Percentiles rank a stretch among this genome's conserved stretches.
These are phyloP conservation scores for Cercis canadensis DNA, from an alignment of 306 rosid species.

Conservation along the genomic window DNA sequence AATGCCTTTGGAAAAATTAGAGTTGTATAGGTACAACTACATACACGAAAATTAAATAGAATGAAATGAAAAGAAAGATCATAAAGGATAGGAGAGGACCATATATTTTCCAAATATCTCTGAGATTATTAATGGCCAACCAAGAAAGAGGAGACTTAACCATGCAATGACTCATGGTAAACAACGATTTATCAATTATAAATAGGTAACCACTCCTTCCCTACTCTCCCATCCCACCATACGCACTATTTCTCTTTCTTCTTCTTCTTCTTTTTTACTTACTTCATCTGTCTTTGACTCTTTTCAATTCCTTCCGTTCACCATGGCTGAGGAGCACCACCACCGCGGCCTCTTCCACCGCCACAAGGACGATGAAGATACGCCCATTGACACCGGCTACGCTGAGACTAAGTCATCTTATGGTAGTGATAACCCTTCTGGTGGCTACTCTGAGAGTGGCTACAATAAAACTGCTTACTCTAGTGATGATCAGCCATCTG, in stretches of 20 bases:
- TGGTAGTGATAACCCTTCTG: not conserved
- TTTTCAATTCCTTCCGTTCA: not conserved
- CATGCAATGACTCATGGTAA: constrained; percentile 1
- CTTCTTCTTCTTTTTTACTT: not conserved
- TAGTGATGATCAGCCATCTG: too few species aligned
- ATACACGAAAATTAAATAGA: too few species aligned
- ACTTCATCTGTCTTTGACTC: too few species aligned
- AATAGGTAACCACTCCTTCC: constrained; percentile 26
- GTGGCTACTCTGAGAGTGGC: constrained; percentile 17
- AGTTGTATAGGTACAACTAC: too few species aligned
- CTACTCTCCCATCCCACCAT: constrained; percentile 16
- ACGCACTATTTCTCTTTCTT: not conserved
- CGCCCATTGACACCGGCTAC: not conserved
- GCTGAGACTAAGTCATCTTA: not conserved
- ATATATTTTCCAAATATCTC: not conserved
- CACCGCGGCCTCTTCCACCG: constrained; percentile 53
- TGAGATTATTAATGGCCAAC: constrained; percentile 33
- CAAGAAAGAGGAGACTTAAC: constrained; percentile 11
- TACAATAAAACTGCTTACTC: not conserved
- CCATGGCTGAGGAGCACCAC: constrained; percentile 71
- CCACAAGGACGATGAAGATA: constrained; percentile 54
- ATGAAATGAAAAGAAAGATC: not conserved
- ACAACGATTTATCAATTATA: constrained; percentile 34
- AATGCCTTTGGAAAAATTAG: too few species aligned
- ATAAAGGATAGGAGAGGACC: not conserved